Conservation (phyloP, 1,284 basidiomycete species). For the Schizopora paradoxa region DNA sequence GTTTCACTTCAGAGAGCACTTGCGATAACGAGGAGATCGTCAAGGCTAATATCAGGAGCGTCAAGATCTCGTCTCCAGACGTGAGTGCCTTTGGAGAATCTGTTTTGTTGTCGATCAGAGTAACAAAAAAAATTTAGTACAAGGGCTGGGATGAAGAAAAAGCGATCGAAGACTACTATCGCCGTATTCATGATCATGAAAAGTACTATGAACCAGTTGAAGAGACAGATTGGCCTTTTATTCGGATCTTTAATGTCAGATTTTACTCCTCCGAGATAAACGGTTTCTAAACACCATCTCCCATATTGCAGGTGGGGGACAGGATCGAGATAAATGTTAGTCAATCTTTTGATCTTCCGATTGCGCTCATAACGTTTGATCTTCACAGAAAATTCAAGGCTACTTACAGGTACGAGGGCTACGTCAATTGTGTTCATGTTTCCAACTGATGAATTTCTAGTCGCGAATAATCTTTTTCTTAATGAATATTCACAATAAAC, state of each 20-base stretch:
- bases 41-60: constrained; percentile 89
- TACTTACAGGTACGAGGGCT: constrained; percentile 60
- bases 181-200: constrained; percentile 86
- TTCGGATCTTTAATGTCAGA: constrained; percentile 89
- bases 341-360: constrained; percentile 17
- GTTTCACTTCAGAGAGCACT: constrained; percentile 56
- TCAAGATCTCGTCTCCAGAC: constrained; percentile 97
- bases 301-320: constrained; percentile 68
- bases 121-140: constrained; percentile 53
- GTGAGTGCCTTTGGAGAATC: constrained; percentile 44
- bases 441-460: constrained; percentile 35
- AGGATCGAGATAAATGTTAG: constrained; percentile 87
- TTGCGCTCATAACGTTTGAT: neutral
- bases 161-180: constrained; percentile 89
- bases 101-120: neutral
- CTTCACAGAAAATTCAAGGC: constrained; percentile 73
- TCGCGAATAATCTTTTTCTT: constrained; percentile 93
- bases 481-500: constrained; percentile 96
- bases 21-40: constrained; percentile 92
- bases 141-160: constrained; percentile 87
- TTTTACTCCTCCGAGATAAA: constrained; percentile 2
- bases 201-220: constrained; percentile 85
- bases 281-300: neutral
- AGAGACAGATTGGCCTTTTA: constrained; percentile 83
- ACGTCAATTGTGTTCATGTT: neutral